A percentile compares a stretch with the other conserved stretches of the same genome.
phyloP scores from a whole-genome alignment of 192 early-diverging fungal species.

The Rhizophagus sp. region DNA sequence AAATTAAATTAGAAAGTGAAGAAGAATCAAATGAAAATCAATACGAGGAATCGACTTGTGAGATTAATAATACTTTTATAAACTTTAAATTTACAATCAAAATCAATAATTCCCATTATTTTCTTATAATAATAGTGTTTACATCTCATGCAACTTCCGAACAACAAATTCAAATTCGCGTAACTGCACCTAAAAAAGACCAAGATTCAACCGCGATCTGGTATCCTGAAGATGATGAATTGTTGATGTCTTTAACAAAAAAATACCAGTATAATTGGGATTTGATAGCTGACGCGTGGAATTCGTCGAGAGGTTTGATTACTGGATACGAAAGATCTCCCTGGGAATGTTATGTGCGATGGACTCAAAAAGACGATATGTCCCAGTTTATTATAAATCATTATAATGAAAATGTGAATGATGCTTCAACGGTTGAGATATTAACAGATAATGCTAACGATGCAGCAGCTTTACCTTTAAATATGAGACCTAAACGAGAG shows the following conservation, averaged over 20 bases:
- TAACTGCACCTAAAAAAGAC: conserved; percentile 33
- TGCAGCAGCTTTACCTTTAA: conserved; percentile 38
- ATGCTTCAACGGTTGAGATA: conserved; percentile 3
- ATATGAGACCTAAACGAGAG: conserved; percentile 45
- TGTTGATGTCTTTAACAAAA: conserved; percentile 53
- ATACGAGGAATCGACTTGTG: neutral
- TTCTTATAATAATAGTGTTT: neutral
- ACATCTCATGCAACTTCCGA: neutral
- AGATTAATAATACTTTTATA: neutral
- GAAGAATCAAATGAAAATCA: neutral
- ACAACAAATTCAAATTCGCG: conserved; percentile 34
- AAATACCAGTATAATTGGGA: conserved; percentile 69
- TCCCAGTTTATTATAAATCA: conserved; percentile 26
- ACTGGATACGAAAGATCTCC: conserved; percentile 54
- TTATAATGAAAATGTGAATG: neutral
- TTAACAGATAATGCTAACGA: conserved; percentile 8
- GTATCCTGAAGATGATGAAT: conserved; percentile 59
- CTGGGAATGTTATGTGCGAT: conserved; percentile 70
- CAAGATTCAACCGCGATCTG: conserved; percentile 36
- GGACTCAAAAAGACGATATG: conserved; percentile 52
- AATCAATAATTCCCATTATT: neutral
- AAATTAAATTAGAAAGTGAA: neutral
- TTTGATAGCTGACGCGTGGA: conserved; percentile 63
- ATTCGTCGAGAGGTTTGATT: conserved; percentile 46
- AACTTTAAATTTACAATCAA: neutral